Percentiles rank a stretch among this genome's conserved stretches.
phyloP scores from a whole-genome alignment of 2,329 filamentous ascomycete genomes.

The Chaetomiaceae sp. region DNA sequence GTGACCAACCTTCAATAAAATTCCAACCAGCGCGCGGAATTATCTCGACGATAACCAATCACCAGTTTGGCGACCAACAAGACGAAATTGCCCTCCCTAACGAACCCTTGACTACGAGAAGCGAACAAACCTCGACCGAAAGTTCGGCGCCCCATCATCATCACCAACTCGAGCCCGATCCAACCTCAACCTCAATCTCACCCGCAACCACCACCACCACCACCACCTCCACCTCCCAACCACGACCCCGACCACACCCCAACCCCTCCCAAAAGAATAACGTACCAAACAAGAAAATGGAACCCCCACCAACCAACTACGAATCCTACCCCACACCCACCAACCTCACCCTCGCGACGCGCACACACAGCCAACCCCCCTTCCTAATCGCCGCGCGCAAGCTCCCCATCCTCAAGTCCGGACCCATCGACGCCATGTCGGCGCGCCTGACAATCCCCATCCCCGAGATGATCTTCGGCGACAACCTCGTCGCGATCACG shows the following conservation, averaged over 20 bases:
- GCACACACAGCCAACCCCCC: constrained; percentile 53
- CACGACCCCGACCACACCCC: no score
- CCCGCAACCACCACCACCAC: background rate
- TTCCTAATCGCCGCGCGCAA: constrained; percentile 81
- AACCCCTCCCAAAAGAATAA: background rate
- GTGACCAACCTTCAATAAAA: no score
- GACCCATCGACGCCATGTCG: constrained; percentile 82
- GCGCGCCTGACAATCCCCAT: constrained; percentile 75
- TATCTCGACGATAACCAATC: no score
- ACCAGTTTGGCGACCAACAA: no score
- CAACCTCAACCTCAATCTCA: background rate
- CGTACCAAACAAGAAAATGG: background rate
- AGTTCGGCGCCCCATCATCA: background rate
- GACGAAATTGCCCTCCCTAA: no score
- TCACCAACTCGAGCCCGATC: background rate
- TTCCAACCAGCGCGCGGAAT: no score
- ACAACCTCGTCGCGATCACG: constrained; percentile 76
- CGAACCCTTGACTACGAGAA: no score
- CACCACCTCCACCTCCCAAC: no score
- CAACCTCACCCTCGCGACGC: constrained; percentile 51
- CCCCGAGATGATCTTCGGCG: constrained; percentile 99
- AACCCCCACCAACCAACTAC: background rate
- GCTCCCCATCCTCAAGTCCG: constrained; percentile 89
- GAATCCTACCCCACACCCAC: constrained; percentile 34
- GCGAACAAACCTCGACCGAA: no score